Evolutionary conservation across 176 grass and related monocot genomes (phyloP), one percentile per base, ranked within the genome.

Genomic region (Rhynchospora breviuscula): DNA sequence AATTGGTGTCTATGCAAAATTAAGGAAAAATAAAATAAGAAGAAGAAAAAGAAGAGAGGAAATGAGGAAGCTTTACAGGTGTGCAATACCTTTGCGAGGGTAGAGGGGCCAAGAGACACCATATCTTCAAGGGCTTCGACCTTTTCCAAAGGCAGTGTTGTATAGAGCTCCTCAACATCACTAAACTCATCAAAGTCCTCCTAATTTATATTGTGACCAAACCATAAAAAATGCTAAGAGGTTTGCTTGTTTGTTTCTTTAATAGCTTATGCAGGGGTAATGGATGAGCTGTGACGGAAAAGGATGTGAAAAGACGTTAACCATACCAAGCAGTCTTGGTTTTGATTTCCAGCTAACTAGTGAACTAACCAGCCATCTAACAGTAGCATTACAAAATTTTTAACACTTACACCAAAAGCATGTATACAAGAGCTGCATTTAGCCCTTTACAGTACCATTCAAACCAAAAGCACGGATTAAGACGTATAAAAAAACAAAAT

Each of bases 81-180:
- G 66, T 46, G 75, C 58, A 81, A 69, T 68, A 99, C 97, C 88
- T 99, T 99, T 64, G 88, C 87, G 88, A 99, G 91, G 85, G 53
- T 88, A 43, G 91, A 93, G 84, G 97, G 85, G 89, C 88, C 97
- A 92, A 99, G 89, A 83, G 97, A 96, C 87, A 99, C 93, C 91
- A 95, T 90, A 81, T 99, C 97, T 93, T 99, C 97, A 60, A 99
- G 89, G 83, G 97, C 93, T 96, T 99, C 97, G 77, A 99, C 97
- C 83, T 95, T 99, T 69, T 99, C 97, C 83, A 87, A 76, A 81
- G 97, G 97, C 82, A 99, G 87, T 81, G 93, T 85, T 65, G 79
- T 90, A 84, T 99, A 99, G 8, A 95, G 85, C 14, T 95, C 97
- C 79, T 99, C 93, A 86, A 95, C 93, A 64, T 96, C 97, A 85